Evolutionary conservation across 2,329 filamentous ascomycete species (phyloP), one percentile per base, ranked within the genome.

Genomic region (Botrytis hyacinthi): DNA sequence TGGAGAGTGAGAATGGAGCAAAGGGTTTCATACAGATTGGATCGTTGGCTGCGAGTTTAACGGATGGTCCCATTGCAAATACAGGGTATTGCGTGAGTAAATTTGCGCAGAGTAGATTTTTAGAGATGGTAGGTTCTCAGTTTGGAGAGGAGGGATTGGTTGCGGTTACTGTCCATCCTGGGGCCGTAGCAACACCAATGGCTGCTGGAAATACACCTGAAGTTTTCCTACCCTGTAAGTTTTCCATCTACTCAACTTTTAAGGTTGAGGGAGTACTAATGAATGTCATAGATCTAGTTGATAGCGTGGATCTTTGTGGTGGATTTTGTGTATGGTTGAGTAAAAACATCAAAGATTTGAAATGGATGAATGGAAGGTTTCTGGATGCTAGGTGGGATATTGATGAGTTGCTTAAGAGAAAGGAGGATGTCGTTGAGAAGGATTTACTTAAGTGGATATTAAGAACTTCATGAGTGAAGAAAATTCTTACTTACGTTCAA

Each of bases 51-150:
- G 65, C 65, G 35, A 35, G 9, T 61, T 35, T 73, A n/a, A 32
- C 46, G 9, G 35, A 63, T 48, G 71, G 71, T 0, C 54, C 65
- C 37, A 73, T 73, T 37, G 71, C 71, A 1, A 73, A 73, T 26
- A 70, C 71, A 14, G 71, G 65, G 42, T 73, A 73, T 70, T 73
- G 71, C n/a, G 71, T 73, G 40, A 73, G 71, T 73, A 73, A 70
- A 42, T 60, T 73, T 35, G 71, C 71, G 35, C 71, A 73, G 3
- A 70, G 71, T 69, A 51, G 71, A 6, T 42, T 73, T 22, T 37
- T 73, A 44, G 71, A 73, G 54, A 73, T 70, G 65, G 5, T 73
- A 8, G 65, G 44, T 2, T 26, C 12, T 2, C 71, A 73, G 35
- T 73, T 73, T 57, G 54, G 32, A 5, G 65, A 20, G 12, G 66